These are phyloP conservation scores for Candida adriatica DNA, from an alignment of 805 yeast species.

Conservation along the genomic window DNA sequence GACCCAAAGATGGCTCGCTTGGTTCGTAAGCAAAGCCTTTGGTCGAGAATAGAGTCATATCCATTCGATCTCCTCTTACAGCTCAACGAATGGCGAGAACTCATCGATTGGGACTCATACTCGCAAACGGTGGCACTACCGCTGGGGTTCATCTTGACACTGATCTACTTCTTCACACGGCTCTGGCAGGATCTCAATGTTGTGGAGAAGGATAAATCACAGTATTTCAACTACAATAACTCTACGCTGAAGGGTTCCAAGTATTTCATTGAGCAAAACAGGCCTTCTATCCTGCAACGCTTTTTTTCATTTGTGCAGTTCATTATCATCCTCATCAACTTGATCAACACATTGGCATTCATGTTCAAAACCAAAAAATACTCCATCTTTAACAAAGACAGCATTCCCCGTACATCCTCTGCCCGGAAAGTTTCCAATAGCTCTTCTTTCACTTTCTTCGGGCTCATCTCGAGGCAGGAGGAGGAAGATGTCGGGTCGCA, in stretches of 20 bases:
- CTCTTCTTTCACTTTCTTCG: slow-evolving; percentile 2
- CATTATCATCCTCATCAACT: slow-evolving; percentile 15
- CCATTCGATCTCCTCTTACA: slow-evolving; percentile 21
- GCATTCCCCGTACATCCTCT: slow-evolving; percentile 10
- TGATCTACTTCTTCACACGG: slow-evolving; percentile 19
- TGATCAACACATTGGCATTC: slow-evolving; percentile 16
- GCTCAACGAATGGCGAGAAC: slow-evolving; percentile 22
- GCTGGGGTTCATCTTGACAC: slow-evolving; percentile 17
- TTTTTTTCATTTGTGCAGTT: slow-evolving; percentile 7
- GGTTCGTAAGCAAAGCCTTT: slow-evolving; percentile 17
- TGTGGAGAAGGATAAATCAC: slow-evolving; percentile 1
- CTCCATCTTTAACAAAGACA: slow-evolving; percentile 20
- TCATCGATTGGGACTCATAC: slow-evolving; percentile 24
- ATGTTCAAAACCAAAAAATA: slow-evolving; percentile 21
- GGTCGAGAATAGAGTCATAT: slow-evolving; percentile 16
- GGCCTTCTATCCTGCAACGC: slow-evolving; percentile 4
- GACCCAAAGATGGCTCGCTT: slow-evolving; percentile 11
- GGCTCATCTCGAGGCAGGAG: slow-evolving; percentile 1
- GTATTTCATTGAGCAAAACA: slow-evolving; percentile 10
- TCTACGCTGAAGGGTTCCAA: slow-evolving; percentile 16
- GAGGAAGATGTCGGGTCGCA: slow-evolving; percentile 24
- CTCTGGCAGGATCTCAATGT: slow-evolving; percentile 19
- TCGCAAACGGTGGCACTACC: slow-evolving; percentile 22
- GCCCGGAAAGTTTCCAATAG: slow-evolving; percentile 15
- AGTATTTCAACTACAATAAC: slow-evolving; percentile 8